Percentiles rank a stretch among this genome's conserved stretches.
phyloP scores from a whole-genome alignment of 108 stramenopile genomes.

The Cylindrotheca closterium region DNA sequence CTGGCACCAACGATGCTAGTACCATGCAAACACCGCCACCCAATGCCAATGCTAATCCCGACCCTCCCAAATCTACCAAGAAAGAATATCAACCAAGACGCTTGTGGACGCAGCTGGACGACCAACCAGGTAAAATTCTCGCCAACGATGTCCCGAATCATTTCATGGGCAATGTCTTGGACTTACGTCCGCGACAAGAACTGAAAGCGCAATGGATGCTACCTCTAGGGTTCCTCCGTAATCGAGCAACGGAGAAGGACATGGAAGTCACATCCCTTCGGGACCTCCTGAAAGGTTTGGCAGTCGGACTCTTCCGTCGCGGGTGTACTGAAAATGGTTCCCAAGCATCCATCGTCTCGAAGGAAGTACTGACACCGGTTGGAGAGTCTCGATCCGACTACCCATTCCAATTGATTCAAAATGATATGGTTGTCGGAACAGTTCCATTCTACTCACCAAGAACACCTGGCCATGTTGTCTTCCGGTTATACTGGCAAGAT shows the following conservation, averaged over 20 bases:
- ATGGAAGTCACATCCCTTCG: constrained; percentile 30
- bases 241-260: constrained; percentile 29
- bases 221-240: constrained; percentile 62
- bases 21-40: constrained; percentile 2
- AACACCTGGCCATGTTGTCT: constrained; percentile 87
- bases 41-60: background rate
- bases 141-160: constrained; percentile 49
- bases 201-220: constrained; percentile 79
- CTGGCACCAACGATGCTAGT: constrained; percentile 17
- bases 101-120: constrained; percentile 56
- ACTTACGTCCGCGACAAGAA: constrained; percentile 64
- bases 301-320: constrained; percentile 83
- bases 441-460: constrained; percentile 86
- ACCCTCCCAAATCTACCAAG: constrained; percentile 27
- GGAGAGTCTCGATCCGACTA: constrained; percentile 52
- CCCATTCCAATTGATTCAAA: constrained; percentile 40
- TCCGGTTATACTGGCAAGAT: constrained; percentile 80
- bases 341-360: constrained; percentile 74
- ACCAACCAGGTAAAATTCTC: constrained; percentile 76
- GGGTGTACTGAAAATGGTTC: constrained; percentile 78
- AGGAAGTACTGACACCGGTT: constrained; percentile 55
- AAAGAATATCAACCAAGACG: constrained; percentile 51
- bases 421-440: constrained; percentile 61
- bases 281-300: constrained; percentile 56
- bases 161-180: constrained; percentile 35